Evolutionary conservation across 163 green algal species (phyloP), one percentile per base, ranked within the genome.

Genomic region (Prototheca wickerhamii): DNA sequence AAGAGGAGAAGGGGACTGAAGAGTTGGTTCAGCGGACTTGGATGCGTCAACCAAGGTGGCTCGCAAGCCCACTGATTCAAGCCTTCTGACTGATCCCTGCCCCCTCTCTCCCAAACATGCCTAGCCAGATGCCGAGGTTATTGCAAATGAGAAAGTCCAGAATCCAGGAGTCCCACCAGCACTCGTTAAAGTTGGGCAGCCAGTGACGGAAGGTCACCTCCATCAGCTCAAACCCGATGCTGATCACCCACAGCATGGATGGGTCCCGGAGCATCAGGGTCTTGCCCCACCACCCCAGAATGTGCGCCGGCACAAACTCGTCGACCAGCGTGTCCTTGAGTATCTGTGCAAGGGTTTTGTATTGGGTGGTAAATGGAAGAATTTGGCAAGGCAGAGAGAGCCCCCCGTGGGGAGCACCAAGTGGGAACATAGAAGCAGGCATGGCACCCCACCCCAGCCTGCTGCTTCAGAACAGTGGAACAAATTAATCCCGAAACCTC

Each of bases 131-230:
- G 61, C 80, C 80, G 2, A 92, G 57, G 23, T 69, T 73, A 72
- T 97, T 97, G 85, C 91, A 97, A 10, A 94, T 59, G 2, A 78
- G 56, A 20, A 97, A 84, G 65, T 97, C 91, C 67, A 97, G 78
- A 26, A 97, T 71, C 87, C 91, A 94, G 60, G 64, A 83, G 75
- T 96, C 90, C 86, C 90, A 96, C 91, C 91, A 97, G 75, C 91
- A 97, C 80, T 97, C 91, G 69, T 95, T 96, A 80, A 97, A 97
- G 75, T 97, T 97, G 58, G 87, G 88, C 50, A 97, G 76, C 82
- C 87, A 87, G 75, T 97, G 91, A 76, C 90, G 72, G 75, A 96
- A 94, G n/a, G 88, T 95, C 17, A 88, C 54, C 77, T 96, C 87
- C 65, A 89, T 78, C 4, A 94, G 64, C 74, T 95, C 87, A 71